Evolutionary conservation across 768 basidiomycete genomes (phyloP), one percentile per base, ranked within the genome.

Genomic region (Glaciozyma antarctica): DNA sequence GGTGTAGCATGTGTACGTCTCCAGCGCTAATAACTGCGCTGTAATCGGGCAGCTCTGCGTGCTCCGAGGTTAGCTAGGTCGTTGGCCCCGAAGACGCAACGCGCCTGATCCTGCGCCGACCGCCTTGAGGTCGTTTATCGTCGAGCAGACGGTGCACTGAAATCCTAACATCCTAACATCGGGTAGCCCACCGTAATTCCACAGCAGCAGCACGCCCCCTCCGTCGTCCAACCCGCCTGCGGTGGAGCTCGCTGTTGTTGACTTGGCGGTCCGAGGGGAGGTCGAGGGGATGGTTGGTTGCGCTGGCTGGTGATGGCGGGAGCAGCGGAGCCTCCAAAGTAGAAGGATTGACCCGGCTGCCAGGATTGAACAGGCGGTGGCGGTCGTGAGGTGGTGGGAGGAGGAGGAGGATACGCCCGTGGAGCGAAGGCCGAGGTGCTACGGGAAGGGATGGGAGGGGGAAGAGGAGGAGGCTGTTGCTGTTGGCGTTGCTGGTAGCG

Each of bases 121-220:
- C 17, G 13, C 54, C 7, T 41, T 41, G 1, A 69, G 22, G 34
- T 69, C 68, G 52, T 56, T 55, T 10, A 58, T 21, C 9, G 53
- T 53, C 21, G 51, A 30, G 48, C 68, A 70, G 22, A 64, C 34
- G 2, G 38, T 28, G 52, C 68, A 70, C 4, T 45, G 19, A 47
- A 64, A 70, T 22, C n/a, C 28, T 0, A 43, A 12, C 38, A 41
- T 15, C 7, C 44, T 26, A n/a, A n/a, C 19, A 60, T 48, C 17
- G 68, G 64, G 28, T 61, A 70, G 3, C 15, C 2, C 2, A 70
- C 44, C 0, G 2, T 19, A 2, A 51, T 66, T 2, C 13, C 68
- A n/a, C 68, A 70, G 43, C 59, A 61, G 28, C 10, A 48, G 60
- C 68, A 70, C 6, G 22, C 26, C 10, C 55, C 68, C 1, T 60